These are phyloP conservation scores for Saxophila tyrrhenica DNA, from an alignment of 495 filamentous ascomycete species.

Conservation along the genomic window DNA sequence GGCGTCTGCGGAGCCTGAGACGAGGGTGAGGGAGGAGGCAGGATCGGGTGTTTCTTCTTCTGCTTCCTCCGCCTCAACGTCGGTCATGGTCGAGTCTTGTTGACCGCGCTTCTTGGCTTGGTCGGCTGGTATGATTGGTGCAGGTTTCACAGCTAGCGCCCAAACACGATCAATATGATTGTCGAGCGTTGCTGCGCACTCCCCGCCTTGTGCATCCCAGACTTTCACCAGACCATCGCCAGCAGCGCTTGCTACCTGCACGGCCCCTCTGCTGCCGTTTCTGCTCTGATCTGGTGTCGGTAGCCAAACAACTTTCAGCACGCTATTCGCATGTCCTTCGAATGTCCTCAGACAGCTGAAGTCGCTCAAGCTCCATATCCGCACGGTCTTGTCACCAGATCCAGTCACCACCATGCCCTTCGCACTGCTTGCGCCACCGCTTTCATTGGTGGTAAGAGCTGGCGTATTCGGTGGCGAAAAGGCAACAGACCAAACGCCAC, in stretches of 20 bases:
- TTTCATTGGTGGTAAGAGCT: conserved; percentile 55
- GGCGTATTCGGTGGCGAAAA: conserved; percentile 74
- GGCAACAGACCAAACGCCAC: conserved; percentile 89
- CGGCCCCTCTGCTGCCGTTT: conserved; percentile 32
- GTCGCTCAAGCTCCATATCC: conserved; percentile 87
- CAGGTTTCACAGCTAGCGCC: conserved; percentile 66
- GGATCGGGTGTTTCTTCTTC: neutral
- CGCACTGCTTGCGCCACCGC: conserved; percentile 44
- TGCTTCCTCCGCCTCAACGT: neutral
- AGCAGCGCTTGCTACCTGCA: conserved; percentile 72
- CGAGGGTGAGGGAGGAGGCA: conserved; percentile 35
- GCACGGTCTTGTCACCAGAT: conserved; percentile 88
- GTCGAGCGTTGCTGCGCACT: conserved; percentile 77
- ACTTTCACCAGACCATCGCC: conserved; percentile 96
- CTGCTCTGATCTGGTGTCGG: conserved; percentile 40
- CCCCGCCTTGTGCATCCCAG: conserved; percentile 74
- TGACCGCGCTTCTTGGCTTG: neutral
- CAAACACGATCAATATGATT: conserved; percentile 93
- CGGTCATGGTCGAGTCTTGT: neutral
- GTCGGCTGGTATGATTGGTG: conserved; percentile 22
- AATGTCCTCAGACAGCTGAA: conserved; percentile 90
- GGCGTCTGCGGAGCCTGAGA: conserved; percentile 81
- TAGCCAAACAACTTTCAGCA: conserved; percentile 88
- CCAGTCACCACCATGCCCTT: conserved; percentile 76
- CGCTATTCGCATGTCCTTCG: conserved; percentile 90